These are phyloP conservation scores for Tylopilus rubrobrunneus DNA, from an alignment of 768 basidiomycete species.

Conservation along the genomic window DNA sequence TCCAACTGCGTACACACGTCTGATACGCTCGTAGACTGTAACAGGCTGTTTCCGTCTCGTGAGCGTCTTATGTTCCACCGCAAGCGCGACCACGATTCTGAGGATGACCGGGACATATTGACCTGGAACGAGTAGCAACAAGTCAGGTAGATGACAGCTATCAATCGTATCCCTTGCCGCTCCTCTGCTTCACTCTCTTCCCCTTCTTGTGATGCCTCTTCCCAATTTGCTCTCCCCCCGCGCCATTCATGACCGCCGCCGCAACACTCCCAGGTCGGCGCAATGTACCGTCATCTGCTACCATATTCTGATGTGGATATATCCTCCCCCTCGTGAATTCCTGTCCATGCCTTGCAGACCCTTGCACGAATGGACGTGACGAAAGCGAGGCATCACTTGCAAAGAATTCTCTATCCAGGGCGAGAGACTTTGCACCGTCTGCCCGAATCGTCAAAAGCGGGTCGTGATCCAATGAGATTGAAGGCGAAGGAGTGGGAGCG, in stretches of 20 bases:
- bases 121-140: constrained; percentile 64
- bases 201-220: constrained; percentile 88
- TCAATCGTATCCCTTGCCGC: constrained; percentile 89
- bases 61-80: constrained; percentile 69
- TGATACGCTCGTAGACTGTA: constrained; percentile 46
- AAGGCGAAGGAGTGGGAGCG: neutral
- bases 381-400: constrained; percentile 47
- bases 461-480: constrained; percentile 13
- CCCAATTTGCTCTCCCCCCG: constrained; percentile 31
- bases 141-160: neutral
- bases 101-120: constrained; percentile 53
- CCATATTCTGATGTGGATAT: constrained; percentile 82
- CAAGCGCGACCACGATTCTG: constrained; percentile 65
- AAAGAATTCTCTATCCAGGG: constrained; percentile 84
- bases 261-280: constrained; percentile 37
- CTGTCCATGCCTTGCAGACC: constrained; percentile 51
- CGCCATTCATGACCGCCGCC: constrained; percentile 38
- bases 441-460: constrained; percentile 28
- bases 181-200: constrained; percentile 82
- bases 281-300: constrained; percentile 76
- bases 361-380: constrained; percentile 62
- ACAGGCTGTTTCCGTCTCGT: constrained; percentile 65
- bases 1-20: neutral
- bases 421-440: constrained; percentile 51
- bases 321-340: constrained; percentile 59